Evolutionary conservation across 176 grass and related monocot genomes (phyloP).

Genomic region (Aechmea fasciata): DNA sequence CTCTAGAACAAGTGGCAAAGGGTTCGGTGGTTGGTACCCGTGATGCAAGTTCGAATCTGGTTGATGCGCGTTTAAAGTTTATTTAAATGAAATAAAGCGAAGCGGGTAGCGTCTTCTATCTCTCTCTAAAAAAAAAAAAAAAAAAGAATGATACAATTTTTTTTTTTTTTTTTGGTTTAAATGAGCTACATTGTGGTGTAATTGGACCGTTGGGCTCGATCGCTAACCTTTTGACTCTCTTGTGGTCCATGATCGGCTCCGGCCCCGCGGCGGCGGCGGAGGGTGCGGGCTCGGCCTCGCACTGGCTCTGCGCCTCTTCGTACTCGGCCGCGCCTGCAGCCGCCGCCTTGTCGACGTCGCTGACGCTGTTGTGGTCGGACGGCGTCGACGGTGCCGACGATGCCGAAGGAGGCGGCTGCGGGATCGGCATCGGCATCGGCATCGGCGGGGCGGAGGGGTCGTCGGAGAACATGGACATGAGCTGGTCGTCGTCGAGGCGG

Average conservation of each 20-base stretch:
- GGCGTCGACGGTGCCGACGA: slow-evolving; percentile 35
- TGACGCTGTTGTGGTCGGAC: slow-evolving; percentile 53
- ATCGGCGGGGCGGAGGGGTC: slow-evolving; percentile 18
- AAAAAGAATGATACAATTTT: no score
- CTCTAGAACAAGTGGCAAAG: no score
- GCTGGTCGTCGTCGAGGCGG: slow-evolving; percentile 86
- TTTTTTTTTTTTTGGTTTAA: no score
- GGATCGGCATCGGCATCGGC: not conserved
- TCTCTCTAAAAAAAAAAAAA: no score
- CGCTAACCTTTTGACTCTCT: slow-evolving; percentile 66
- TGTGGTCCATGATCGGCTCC: slow-evolving; percentile 36
- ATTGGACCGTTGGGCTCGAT: not conserved
- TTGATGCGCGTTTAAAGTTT: no score
- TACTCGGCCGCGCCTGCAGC: slow-evolving; percentile 15
- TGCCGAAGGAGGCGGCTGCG: slow-evolving; percentile 30
- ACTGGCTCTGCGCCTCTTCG: slow-evolving; percentile 56
- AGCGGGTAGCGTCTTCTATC: no score
- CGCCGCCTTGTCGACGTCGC: slow-evolving; percentile 35
- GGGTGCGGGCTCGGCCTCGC: not conserved
- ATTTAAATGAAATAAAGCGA: no score
- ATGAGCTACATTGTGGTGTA: not conserved
- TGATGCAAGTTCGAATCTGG: no score
- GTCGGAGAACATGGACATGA: slow-evolving; percentile 94
- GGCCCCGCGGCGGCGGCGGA: slow-evolving; percentile 13
- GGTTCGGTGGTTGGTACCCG: no score